Conservation (phyloP, 2,329 filamentous ascomycete genomes). For the Pestalotiopsis sp. region DNA sequence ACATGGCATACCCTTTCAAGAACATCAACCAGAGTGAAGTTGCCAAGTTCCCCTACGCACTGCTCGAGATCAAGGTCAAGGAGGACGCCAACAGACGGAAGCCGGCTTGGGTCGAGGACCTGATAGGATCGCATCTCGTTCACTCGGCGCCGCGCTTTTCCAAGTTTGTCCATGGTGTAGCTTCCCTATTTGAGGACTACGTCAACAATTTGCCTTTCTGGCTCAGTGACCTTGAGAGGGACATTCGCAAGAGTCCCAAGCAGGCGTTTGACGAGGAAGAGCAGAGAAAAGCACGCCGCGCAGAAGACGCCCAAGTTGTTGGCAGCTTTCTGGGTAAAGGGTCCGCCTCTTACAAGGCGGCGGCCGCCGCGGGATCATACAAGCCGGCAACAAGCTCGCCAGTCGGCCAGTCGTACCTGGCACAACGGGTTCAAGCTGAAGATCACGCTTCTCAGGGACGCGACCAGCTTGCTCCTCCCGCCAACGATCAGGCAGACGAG, state of each 20-base stretch:
- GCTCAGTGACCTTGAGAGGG: conserved; percentile 87
- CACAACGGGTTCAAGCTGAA: conserved; percentile 56
- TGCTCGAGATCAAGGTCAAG: conserved; percentile 90
- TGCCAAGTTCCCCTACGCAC: conserved; percentile 84
- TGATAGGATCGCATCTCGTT: conserved; percentile 91
- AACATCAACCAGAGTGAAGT: conserved; percentile 90
- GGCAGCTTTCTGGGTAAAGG: conserved; percentile 76
- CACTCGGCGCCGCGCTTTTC: conserved; percentile 89
- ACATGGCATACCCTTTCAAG: conserved; percentile 85
- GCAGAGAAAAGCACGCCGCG: conserved; percentile 76
- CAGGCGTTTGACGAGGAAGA: conserved; percentile 91
- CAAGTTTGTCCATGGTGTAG: conserved; percentile 94
- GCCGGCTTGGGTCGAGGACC: conserved; percentile 84
- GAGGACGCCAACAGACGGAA: conserved; percentile 67
- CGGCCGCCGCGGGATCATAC: conserved; percentile 44
- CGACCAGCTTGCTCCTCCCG: conserved; percentile 5
- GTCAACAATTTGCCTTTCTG: conserved; percentile 97
- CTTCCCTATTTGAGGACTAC: conserved; percentile 89
- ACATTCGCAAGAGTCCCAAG: conserved; percentile 92
- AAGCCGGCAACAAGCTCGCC: conserved; percentile 68
- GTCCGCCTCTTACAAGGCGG: conserved; percentile 33
- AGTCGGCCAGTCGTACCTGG: conserved; percentile 65
- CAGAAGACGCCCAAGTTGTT: conserved; percentile 86
- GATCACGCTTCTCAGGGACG: conserved; percentile 18
- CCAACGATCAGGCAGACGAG: conserved; percentile 23